phyloP scores from a whole-genome alignment of 192 early-diverging fungal genomes.

The Coemansia sp. region DNA sequence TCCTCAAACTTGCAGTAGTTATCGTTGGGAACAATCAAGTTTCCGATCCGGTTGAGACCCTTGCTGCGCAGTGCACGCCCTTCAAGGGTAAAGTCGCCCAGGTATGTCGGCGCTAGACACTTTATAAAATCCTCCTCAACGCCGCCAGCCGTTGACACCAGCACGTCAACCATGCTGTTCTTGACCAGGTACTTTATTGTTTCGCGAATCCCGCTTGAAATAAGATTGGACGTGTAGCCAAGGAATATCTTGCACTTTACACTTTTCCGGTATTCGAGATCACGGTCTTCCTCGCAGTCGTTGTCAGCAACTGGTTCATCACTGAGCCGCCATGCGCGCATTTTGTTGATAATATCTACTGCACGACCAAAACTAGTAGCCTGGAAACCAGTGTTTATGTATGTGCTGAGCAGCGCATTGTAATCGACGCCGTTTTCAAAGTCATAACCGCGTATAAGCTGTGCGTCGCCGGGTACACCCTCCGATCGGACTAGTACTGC shows the following conservation, averaged over 20 bases:
- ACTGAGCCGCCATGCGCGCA: conserved; percentile 85
- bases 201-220: conserved; percentile 93
- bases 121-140: conserved; percentile 99
- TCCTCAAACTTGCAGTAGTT: conserved; percentile 99
- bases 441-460: conserved; percentile 80
- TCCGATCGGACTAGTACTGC: conserved; percentile 73
- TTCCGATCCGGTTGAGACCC: conserved; percentile 95
- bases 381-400: conserved; percentile 87
- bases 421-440: conserved; percentile 88
- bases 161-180: conserved; percentile 81
- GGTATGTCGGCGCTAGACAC: conserved; percentile 84
- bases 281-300: conserved; percentile 62
- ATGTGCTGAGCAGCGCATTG: conserved; percentile 67
- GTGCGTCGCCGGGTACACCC: conserved; percentile 63
- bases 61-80: conserved; percentile 80
- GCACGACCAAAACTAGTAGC: conserved; percentile 85
- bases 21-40: conserved; percentile 95
- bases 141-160: conserved; percentile 94
- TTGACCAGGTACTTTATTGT: conserved; percentile 87
- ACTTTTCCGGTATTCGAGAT: conserved; percentile 60
- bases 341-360: conserved; percentile 87
- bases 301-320: conserved; percentile 71
- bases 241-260: conserved; percentile 96
- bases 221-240: conserved; percentile 97
- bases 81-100: conserved; percentile 75